These are phyloP conservation scores for Glomus cerebriforme DNA, from an alignment of 192 early-diverging fungal species.

Conservation along the genomic window DNA sequence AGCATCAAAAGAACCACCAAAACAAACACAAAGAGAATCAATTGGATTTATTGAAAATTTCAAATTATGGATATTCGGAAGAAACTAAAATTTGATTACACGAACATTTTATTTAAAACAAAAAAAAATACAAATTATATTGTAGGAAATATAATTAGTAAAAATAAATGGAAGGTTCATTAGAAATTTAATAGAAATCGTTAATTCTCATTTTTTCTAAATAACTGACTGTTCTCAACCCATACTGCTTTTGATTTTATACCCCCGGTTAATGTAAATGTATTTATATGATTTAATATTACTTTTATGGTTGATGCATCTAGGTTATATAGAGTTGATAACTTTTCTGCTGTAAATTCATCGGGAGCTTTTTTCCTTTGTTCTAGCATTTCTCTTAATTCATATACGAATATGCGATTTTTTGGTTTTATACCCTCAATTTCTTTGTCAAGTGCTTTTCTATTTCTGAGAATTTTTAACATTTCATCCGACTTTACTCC, in stretches of 20 bases:
- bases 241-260: background rate
- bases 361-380: background rate
- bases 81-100: background rate
- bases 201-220: background rate
- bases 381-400: slow-evolving; percentile 1
- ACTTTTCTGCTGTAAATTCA: slow-evolving; percentile 7
- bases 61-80: background rate
- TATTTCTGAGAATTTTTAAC: background rate
- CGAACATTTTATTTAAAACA: too few species aligned
- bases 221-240: background rate
- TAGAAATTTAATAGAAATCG: too few species aligned
- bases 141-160: background rate
- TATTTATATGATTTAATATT: slow-evolving; percentile 7
- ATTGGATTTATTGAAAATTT: background rate
- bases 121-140: too few species aligned
- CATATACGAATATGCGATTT: background rate
- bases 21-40: background rate
- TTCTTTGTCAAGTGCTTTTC: background rate
- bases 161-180: too few species aligned
- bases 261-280: background rate
- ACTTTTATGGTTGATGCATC: background rate
- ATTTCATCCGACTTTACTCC: slow-evolving; percentile 3
- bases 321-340: slow-evolving; percentile 6
- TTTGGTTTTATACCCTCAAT: background rate
- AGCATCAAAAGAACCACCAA: background rate